Percentiles rank a stretch among this genome's conserved stretches.
These are phyloP conservation scores for Medicago lupulina DNA, from an alignment of 306 rosid species.

Conservation along the genomic window DNA sequence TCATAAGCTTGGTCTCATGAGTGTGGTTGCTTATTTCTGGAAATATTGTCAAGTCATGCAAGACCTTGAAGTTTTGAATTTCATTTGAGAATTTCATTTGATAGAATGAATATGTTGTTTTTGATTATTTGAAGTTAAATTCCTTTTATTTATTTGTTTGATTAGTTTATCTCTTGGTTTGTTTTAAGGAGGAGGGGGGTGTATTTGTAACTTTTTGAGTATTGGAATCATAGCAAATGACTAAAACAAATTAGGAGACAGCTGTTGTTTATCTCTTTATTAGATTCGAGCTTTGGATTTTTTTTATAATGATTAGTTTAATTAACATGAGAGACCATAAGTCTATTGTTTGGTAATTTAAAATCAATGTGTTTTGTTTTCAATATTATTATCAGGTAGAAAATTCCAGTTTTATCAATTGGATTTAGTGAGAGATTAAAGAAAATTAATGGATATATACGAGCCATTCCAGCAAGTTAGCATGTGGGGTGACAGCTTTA, in stretches of 20 bases:
- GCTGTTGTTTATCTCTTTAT: constrained; percentile 22
- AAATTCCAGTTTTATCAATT: constrained; percentile 15
- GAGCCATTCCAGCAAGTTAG: constrained; percentile 79
- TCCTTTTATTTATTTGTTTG: too few relatives aligned
- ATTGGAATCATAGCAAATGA: constrained; percentile 29
- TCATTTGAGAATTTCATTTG: too few relatives aligned
- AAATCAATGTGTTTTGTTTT: constrained; percentile 11
- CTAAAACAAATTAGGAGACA: neutral
- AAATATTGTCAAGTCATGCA: too few relatives aligned
- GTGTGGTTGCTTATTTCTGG: too few relatives aligned
- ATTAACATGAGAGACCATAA: constrained; percentile 3
- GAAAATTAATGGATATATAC: constrained; percentile 66
- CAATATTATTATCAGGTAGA: constrained; percentile 23
- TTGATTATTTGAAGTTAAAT: too few relatives aligned
- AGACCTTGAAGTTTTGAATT: too few relatives aligned
- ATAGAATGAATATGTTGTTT: too few relatives aligned
- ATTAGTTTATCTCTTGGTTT: neutral
- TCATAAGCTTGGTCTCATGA: too few relatives aligned
- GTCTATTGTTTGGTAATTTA: neutral
- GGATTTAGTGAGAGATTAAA: constrained; percentile 30
- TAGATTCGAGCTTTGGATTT: neutral
- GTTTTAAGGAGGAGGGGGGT: neutral
- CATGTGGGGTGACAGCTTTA: constrained; percentile 74
- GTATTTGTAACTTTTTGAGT: constrained; percentile 6
- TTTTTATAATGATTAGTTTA: constrained; percentile 27